Conservation (phyloP, 129 eudicot genomes). For the Deinandra increscens region DNA sequence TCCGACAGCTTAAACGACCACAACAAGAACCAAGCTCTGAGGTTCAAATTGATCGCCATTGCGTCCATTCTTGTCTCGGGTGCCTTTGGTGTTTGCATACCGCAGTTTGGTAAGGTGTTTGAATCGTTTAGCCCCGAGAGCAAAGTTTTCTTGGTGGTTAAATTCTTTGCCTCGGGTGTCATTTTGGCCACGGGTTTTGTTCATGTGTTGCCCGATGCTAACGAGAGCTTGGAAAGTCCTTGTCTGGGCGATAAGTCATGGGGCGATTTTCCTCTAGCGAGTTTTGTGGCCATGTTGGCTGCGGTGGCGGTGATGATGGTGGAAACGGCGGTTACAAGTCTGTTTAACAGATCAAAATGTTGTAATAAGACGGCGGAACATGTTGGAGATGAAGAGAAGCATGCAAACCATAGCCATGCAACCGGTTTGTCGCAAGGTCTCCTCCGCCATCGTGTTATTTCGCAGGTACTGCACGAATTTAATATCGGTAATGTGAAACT, state of each 20-base stretch:
- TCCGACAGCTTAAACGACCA: background rate
- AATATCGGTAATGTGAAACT: no score
- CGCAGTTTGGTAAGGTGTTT: conserved; percentile 32
- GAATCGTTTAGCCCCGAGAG: conserved; percentile 33
- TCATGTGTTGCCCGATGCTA: conserved; percentile 59
- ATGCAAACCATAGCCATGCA: conserved; percentile 38
- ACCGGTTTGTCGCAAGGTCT: conserved; percentile 18
- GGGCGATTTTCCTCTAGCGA: conserved; percentile 44
- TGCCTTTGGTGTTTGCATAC: conserved; percentile 39
- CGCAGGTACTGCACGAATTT: conserved; percentile 21
- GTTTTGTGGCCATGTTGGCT: conserved; percentile 46
- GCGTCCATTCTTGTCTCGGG: conserved; percentile 40
- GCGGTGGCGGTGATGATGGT: conserved; percentile 45
- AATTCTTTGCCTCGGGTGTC: conserved; percentile 54
- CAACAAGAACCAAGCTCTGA: conserved; percentile 27
- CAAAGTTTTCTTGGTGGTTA: conserved; percentile 27
- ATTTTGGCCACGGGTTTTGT: conserved; percentile 59
- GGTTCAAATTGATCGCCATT: conserved; percentile 36
- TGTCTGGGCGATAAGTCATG: conserved; percentile 40
- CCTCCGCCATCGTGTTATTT: conserved; percentile 28
- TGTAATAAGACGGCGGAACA: background rate
- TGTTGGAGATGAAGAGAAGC: conserved; percentile 23
- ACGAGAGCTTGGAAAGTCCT: conserved; percentile 38
- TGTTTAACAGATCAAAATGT: conserved; percentile 20
- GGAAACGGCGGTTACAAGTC: conserved; percentile 28